Conservation (phyloP, 2,329 filamentous ascomycete species). For the Phyllosticta citribraziliensis region DNA sequence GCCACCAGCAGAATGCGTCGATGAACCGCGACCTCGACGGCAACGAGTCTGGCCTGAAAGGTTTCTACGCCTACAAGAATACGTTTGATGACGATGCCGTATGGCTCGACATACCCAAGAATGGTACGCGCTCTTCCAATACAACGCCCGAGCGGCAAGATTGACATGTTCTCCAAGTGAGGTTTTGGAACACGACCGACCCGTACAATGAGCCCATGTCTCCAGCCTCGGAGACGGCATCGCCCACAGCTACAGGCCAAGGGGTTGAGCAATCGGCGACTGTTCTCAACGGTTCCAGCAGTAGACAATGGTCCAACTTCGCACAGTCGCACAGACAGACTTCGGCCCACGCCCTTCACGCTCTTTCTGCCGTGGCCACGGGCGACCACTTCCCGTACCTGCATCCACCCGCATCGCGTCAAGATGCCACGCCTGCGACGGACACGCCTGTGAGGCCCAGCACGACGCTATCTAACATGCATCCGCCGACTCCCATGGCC, state of each 20-base stretch:
- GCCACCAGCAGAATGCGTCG: constrained; percentile 60
- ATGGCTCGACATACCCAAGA: constrained; percentile 54
- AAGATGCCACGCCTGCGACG: constrained; percentile 19
- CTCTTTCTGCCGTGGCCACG: constrained; percentile 44
- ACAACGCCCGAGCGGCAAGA: constrained; percentile 11
- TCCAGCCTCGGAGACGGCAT: constrained; percentile 14
- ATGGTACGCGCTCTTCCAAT: constrained; percentile 31
- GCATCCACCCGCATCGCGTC: constrained; percentile 17
- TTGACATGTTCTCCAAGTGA: constrained; percentile 32
- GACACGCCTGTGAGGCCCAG: constrained; percentile 10
- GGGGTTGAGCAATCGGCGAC: background rate
- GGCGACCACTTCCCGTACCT: constrained; percentile 29
- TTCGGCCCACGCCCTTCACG: constrained; percentile 43
- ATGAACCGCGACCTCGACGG: constrained; percentile 46
- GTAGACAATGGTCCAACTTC: constrained; percentile 10
- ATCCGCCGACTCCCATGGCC: constrained; percentile 18
- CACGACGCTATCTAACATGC: constrained; percentile 11
- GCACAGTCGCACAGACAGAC: constrained; percentile 17
- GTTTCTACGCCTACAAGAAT: constrained; percentile 58
- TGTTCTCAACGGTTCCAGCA: background rate
- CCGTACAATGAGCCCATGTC: constrained; percentile 45
- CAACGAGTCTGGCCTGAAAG: constrained; percentile 41
- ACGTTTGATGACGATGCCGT: constrained; percentile 51
- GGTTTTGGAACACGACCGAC: constrained; percentile 53
- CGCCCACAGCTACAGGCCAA: background rate